Percentiles rank a stretch among this genome's conserved stretches.
Evolutionary conservation across 768 basidiomycete genomes (phyloP).

Genomic region (Cytidiella melzeri): DNA sequence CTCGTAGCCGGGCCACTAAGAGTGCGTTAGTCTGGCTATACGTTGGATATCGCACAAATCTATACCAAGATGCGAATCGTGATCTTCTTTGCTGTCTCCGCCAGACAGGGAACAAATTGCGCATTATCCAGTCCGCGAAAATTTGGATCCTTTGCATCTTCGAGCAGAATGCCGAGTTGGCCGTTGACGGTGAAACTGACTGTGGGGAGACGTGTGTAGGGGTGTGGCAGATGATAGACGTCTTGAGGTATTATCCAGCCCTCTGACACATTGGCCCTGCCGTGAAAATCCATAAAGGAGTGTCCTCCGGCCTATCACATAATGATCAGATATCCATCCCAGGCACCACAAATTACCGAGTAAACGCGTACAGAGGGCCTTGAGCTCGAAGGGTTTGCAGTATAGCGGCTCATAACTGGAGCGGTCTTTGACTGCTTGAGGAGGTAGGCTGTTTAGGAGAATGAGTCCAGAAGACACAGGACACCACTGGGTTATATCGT

Average conservation of each 20-base stretch:
- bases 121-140: neutral
- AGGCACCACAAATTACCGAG: too few relatives aligned
- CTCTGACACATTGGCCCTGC: neutral
- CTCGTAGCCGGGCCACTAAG: slow-evolving; percentile 11
- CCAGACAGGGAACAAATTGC: neutral
- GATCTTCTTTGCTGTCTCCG: slow-evolving; percentile 3
- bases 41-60: too few relatives aligned
- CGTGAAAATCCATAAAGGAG: slow-evolving; percentile 5
- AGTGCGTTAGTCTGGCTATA: neutral
- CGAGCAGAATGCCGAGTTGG: slow-evolving; percentile 2
- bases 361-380: too few relatives aligned
- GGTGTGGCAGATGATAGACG: neutral
- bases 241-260: slow-evolving; percentile 8
- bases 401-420: too few relatives aligned
- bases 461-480: too few relatives aligned
- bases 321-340: too few relatives aligned
- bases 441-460: too few relatives aligned
- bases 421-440: too few relatives aligned
- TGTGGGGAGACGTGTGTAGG: neutral
- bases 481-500: too few relatives aligned
- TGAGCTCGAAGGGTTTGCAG: too few relatives aligned
- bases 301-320: too few relatives aligned
- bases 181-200: slow-evolving; percentile 7
- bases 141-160: neutral
- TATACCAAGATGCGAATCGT: slow-evolving; percentile 9